phyloP scores from a whole-genome alignment of 139 green algal genomes.

The Volvox africanus region DNA sequence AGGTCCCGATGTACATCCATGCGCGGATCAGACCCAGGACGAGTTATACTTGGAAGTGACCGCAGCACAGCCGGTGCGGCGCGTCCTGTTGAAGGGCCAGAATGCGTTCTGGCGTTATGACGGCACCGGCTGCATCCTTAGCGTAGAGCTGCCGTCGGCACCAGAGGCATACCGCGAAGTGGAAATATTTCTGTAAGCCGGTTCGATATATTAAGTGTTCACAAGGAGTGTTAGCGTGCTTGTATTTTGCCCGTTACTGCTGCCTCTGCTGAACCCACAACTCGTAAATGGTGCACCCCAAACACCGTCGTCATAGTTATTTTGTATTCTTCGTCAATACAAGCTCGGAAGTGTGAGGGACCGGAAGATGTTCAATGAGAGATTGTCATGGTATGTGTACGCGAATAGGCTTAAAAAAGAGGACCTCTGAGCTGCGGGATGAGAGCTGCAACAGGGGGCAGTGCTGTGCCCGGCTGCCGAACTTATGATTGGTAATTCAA shows the following conservation, averaged over 20 bases:
- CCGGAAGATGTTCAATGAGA: too few relatives aligned
- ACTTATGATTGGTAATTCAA: neutral
- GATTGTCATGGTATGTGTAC: too few relatives aligned
- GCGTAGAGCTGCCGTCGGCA: neutral
- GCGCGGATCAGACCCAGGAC: neutral
- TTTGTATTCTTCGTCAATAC: too few relatives aligned
- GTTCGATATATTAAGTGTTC: too few relatives aligned
- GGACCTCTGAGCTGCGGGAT: neutral
- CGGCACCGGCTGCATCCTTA: neutral
- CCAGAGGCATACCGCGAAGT: neutral
- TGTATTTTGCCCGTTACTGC: too few relatives aligned
- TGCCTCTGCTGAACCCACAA: too few relatives aligned
- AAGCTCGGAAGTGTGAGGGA: too few relatives aligned
- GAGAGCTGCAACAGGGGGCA: neutral
- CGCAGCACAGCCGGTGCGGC: neutral
- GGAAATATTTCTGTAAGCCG: constrained; percentile 1
- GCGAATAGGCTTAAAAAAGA: neutral
- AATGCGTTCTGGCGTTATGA: neutral
- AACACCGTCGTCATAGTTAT: too few relatives aligned
- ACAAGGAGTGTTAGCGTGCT: too few relatives aligned
- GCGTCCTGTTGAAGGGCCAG: neutral
- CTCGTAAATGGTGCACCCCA: too few relatives aligned
- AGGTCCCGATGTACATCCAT: too few relatives aligned
- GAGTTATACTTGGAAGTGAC: neutral
- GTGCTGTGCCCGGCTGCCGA: neutral